These are phyloP conservation scores for Fusarium temperatum DNA, from an alignment of 2,329 filamentous ascomycete genomes.

Conservation along the genomic window DNA sequence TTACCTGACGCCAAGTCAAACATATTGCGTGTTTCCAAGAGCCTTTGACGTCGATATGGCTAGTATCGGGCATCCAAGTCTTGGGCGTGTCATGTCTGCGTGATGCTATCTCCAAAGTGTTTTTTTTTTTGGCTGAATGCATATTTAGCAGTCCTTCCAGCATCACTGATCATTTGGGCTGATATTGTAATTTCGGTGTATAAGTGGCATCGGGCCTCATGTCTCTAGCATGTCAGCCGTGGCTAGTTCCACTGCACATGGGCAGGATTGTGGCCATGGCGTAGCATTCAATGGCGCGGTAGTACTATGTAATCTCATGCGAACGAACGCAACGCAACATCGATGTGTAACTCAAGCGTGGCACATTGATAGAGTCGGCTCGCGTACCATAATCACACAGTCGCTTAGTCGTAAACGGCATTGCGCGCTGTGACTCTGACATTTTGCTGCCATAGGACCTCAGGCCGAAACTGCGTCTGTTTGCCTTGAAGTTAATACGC, in stretches of 20 bases:
- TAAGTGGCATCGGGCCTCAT: neutral
- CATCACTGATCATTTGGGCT: neutral
- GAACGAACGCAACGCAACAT: neutral
- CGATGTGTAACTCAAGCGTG: neutral
- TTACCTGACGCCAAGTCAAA: neutral
- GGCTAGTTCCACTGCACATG: neutral
- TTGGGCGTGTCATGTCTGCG: neutral
- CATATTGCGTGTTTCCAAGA: neutral
- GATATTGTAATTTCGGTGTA: conserved; percentile 14
- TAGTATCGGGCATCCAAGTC: neutral
- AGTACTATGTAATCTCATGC: neutral
- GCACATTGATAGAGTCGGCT: neutral
- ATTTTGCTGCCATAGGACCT: neutral
- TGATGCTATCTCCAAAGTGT: neutral
- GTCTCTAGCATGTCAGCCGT: neutral
- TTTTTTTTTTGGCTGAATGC: neutral
- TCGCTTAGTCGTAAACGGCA: neutral
- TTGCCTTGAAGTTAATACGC: neutral
- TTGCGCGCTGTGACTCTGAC: neutral
- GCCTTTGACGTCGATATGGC: neutral
- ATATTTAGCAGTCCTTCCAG: neutral
- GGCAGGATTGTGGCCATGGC: neutral
- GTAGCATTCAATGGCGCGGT: neutral
- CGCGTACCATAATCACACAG: neutral
- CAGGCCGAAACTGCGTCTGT: neutral